Evolutionary conservation across 495 filamentous ascomycete species (phyloP).

Genomic region (Chaetomidium leptoderma): DNA sequence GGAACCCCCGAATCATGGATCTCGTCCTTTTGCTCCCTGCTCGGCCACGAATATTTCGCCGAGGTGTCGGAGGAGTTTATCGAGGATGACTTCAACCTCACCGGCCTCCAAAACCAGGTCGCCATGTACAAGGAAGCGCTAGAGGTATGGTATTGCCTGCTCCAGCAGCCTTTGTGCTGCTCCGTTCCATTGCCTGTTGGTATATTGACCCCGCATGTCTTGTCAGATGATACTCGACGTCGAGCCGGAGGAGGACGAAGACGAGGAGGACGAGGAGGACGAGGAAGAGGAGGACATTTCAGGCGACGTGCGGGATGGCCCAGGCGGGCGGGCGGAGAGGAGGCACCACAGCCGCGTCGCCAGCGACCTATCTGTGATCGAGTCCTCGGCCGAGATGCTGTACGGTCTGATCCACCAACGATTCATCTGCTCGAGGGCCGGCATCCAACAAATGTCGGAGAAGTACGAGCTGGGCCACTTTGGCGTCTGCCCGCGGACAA

Average conservation of each 20-base stretch:
- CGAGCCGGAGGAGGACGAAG: conserved; percentile 88
- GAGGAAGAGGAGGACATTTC: conserved; percentile 75
- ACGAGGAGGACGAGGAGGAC: conserved; percentile 75
- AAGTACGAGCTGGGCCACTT: conserved; percentile 97
- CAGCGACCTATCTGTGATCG: conserved; percentile 88
- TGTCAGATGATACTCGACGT: conserved; percentile 97
- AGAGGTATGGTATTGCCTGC: conserved; percentile 39
- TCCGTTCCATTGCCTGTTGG: conserved; percentile 10
- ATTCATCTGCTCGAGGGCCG: conserved; percentile 94
- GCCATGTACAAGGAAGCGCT: conserved; percentile 97
- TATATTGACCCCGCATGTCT: conserved; percentile 16
- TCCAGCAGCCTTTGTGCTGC: too few species aligned
- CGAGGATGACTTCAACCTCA: conserved; percentile 99
- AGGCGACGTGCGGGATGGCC: conserved; percentile 54
- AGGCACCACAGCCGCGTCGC: conserved; percentile 82
- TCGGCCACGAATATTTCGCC: conserved; percentile 98
- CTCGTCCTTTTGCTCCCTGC: conserved; percentile 87
- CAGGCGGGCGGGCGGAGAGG: conserved; percentile 48
- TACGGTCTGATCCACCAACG: conserved; percentile 98
- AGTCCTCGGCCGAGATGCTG: conserved; percentile 92
- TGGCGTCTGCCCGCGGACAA: conserved; percentile 83
- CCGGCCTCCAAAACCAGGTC: conserved; percentile 88
- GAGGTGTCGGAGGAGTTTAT: conserved; percentile 99
- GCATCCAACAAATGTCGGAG: conserved; percentile 98
- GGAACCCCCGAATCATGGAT: conserved; percentile 94